Evolutionary conservation across 768 basidiomycete species (phyloP).

Genomic region (Amanita phalloides): DNA sequence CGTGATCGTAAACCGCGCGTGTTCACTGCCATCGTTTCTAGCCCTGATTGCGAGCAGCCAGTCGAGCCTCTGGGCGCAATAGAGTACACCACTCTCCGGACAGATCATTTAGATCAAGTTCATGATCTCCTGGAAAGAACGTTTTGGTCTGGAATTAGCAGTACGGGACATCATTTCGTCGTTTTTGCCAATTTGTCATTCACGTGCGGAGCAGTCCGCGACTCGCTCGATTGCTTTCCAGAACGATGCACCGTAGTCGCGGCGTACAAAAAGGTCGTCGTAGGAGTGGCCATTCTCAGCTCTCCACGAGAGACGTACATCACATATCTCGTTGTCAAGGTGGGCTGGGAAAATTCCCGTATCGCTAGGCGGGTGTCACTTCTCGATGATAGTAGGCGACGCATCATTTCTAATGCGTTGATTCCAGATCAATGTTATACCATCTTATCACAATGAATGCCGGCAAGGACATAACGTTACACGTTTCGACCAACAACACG

Average conservation of each 20-base stretch:
- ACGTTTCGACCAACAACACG: conserved; percentile 73
- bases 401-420: conserved; percentile 5
- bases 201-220: conserved; percentile 37
- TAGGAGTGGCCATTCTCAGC: conserved; percentile 66
- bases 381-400: conserved; percentile 1
- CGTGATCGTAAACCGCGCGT: not conserved
- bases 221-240: conserved; percentile 57
- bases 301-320: conserved; percentile 78
- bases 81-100: conserved; percentile 48
- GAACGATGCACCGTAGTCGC: conserved; percentile 72
- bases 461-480: conserved; percentile 67
- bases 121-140: conserved; percentile 56
- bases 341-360: conserved; percentile 73
- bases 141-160: conserved; percentile 74
- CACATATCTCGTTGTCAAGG: conserved; percentile 67
- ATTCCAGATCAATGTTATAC: conserved; percentile 60
- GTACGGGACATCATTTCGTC: conserved; percentile 23
- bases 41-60: conserved; percentile 42
- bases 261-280: conserved; percentile 56
- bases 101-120: conserved; percentile 53
- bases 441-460: conserved; percentile 66
- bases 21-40: conserved; percentile 16
- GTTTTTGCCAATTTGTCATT: conserved; percentile 1
- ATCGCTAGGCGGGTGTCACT: conserved; percentile 50
- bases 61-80: conserved; percentile 40